Conservation (phyloP, 257 asterid species). For the Gentiana dahurica region DNA sequence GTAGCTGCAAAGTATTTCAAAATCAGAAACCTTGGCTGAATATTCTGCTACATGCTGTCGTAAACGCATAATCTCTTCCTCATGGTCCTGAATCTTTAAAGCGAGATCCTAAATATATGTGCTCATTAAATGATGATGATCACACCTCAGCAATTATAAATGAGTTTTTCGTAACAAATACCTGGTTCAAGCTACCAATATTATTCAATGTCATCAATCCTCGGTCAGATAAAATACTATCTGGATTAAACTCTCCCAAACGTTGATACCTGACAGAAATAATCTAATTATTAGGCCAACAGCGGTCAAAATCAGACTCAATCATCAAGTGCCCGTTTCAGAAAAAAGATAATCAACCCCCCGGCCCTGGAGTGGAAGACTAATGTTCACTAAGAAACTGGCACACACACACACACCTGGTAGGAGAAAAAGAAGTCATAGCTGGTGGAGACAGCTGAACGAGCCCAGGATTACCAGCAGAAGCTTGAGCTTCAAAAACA, state of each 20-base stretch:
- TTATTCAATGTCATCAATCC: conserved; percentile 42
- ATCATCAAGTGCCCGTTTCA: no score
- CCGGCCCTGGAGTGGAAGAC: neutral
- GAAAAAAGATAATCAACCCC: no score
- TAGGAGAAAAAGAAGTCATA: conserved; percentile 34
- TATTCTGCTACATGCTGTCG: conserved; percentile 72
- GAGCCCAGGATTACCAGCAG: conserved; percentile 33
- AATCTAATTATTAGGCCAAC: conserved; percentile 5
- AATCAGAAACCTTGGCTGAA: conserved; percentile 49
- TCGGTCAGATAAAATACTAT: conserved; percentile 35
- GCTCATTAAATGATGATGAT: conserved; percentile 14
- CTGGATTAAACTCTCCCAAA: conserved; percentile 43
- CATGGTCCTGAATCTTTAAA: conserved; percentile 64
- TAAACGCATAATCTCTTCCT: conserved; percentile 75
- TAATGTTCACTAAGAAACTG: neutral
- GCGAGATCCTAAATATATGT: conserved; percentile 46
- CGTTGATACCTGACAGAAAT: conserved; percentile 41
- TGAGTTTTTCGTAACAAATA: conserved; percentile 10
- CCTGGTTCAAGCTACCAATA: conserved; percentile 60
- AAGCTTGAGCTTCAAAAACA: conserved; percentile 40
- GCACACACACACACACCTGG: conserved; percentile 37
- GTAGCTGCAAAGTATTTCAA: conserved; percentile 10
- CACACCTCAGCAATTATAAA: neutral
- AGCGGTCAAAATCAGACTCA: no score
- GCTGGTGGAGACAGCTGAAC: conserved; percentile 52